These are phyloP conservation scores for Chalciporus chontae DNA, from an alignment of 768 basidiomycete species.

Conservation along the genomic window DNA sequence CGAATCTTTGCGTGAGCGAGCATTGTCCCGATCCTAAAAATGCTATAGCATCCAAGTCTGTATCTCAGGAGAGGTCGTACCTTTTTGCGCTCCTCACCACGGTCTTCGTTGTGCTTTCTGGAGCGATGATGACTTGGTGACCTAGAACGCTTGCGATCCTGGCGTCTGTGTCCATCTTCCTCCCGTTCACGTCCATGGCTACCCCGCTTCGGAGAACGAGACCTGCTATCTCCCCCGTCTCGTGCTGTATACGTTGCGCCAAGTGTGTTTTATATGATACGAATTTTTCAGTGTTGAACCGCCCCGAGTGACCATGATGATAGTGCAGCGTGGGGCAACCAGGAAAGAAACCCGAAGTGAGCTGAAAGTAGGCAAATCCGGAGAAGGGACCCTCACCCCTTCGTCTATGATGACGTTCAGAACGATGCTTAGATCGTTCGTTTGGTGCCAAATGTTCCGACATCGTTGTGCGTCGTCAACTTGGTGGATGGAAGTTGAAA, in stretches of 20 bases:
- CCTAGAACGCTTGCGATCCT: slow-evolving; percentile 19
- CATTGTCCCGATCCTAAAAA: slow-evolving; percentile 10
- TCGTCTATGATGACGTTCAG: slow-evolving; percentile 11
- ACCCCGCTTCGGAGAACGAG: slow-evolving; percentile 22
- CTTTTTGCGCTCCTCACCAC: slow-evolving; percentile 3
- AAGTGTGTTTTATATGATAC: not conserved
- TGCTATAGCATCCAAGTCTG: not conserved
- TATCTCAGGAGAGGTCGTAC: not conserved
- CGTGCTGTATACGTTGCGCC: slow-evolving; percentile 12
- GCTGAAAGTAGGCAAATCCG: slow-evolving; percentile 7
- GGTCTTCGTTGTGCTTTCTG: slow-evolving; percentile 2
- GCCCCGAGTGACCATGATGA: slow-evolving; percentile 16
- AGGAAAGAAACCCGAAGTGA: slow-evolving; percentile 23
- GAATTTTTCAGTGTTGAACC: slow-evolving; percentile 4
- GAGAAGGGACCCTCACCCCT: slow-evolving; percentile 22
- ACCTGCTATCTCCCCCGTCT: slow-evolving; percentile 20
- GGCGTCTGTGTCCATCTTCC: slow-evolving; percentile 5
- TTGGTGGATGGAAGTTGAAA: not conserved
- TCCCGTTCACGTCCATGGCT: slow-evolving; percentile 8
- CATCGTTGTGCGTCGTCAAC: slow-evolving; percentile 7
- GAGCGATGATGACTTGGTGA: slow-evolving; percentile 17
- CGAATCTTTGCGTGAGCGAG: slow-evolving; percentile 1
- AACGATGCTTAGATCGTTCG: slow-evolving; percentile 6
- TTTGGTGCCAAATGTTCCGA: slow-evolving; percentile 6
- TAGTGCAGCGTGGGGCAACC: slow-evolving; percentile 19